These are phyloP conservation scores for Brassica rapa DNA, from an alignment of 345 rosid species.

Conservation along the genomic window DNA sequence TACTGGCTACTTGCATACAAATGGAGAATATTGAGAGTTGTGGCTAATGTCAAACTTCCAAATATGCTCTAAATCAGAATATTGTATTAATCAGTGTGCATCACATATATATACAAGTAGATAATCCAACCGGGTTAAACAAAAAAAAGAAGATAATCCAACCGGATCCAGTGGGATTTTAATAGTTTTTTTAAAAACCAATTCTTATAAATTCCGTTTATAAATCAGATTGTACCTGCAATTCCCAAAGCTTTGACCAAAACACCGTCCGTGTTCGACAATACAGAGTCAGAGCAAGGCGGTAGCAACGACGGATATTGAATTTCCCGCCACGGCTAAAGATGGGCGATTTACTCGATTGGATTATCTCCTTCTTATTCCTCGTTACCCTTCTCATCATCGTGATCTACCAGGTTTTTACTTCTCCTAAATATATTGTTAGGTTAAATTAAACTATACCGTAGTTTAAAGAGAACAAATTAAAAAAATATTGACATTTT, in stretches of 20 bases:
- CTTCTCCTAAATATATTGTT: not conserved
- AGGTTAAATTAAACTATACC: not conserved
- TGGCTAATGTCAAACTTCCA: slow-evolving; percentile 26
- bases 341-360: slow-evolving; percentile 76
- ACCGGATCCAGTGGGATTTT: slow-evolving; percentile 37
- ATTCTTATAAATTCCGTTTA: slow-evolving; percentile 19
- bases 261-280: not conserved
- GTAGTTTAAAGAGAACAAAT: not conserved
- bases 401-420: slow-evolving; percentile 74
- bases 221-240: not conserved
- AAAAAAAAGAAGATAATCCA: slow-evolving; percentile 9
- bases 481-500: not conserved
- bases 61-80: not conserved
- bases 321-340: slow-evolving; percentile 15
- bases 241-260: slow-evolving; percentile 28
- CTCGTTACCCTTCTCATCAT: slow-evolving; percentile 65
- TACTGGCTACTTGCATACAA: not conserved
- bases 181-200: slow-evolving; percentile 1
- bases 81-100: slow-evolving; percentile 7
- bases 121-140: slow-evolving; percentile 27
- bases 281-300: not conserved
- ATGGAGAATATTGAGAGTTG: not conserved
- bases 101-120: slow-evolving; percentile 1
- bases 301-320: not conserved
- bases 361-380: slow-evolving; percentile 79